Conservation (phyloP, 2,329 filamentous ascomycete species). For the Claviceps cyperi region DNA sequence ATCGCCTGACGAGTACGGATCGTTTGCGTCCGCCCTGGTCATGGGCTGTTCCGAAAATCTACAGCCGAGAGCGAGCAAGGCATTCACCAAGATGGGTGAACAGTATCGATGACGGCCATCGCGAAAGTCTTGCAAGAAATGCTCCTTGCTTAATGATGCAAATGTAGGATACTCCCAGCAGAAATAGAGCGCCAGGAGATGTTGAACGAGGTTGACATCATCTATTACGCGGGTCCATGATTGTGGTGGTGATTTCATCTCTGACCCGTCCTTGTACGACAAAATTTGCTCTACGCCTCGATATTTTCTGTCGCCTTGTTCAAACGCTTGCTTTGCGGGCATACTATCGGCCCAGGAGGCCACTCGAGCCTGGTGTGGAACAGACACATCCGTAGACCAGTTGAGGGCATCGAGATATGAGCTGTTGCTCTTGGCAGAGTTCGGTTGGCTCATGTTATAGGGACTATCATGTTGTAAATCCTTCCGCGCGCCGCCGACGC, state of each 20-base stretch:
- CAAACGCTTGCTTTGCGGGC: constrained; percentile 18
- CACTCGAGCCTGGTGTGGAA: constrained; percentile 30
- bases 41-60: constrained; percentile 51
- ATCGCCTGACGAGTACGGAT: constrained; percentile 53
- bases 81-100: constrained; percentile 52
- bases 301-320: constrained; percentile 18
- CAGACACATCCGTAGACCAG: constrained; percentile 27
- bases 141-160: constrained; percentile 55
- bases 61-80: constrained; percentile 50
- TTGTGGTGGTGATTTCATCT: constrained; percentile 25
- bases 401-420: constrained; percentile 32
- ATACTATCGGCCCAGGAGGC: constrained; percentile 35
- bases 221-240: constrained; percentile 48
- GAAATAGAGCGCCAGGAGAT: constrained; percentile 53
- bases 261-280: constrained; percentile 28
- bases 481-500: constrained; percentile 17
- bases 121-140: constrained; percentile 52
- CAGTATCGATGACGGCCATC: constrained; percentile 49
- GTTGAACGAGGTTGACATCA: constrained; percentile 44
- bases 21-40: constrained; percentile 45
- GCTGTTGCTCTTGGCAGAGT: constrained; percentile 30
- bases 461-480: constrained; percentile 31
- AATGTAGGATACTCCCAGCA: constrained; percentile 68
- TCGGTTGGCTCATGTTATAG: constrained; percentile 34
- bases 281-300: constrained; percentile 33